These are phyloP conservation scores for Aspergillus sp. DNA, from an alignment of 2,329 filamentous ascomycete genomes.

Conservation along the genomic window DNA sequence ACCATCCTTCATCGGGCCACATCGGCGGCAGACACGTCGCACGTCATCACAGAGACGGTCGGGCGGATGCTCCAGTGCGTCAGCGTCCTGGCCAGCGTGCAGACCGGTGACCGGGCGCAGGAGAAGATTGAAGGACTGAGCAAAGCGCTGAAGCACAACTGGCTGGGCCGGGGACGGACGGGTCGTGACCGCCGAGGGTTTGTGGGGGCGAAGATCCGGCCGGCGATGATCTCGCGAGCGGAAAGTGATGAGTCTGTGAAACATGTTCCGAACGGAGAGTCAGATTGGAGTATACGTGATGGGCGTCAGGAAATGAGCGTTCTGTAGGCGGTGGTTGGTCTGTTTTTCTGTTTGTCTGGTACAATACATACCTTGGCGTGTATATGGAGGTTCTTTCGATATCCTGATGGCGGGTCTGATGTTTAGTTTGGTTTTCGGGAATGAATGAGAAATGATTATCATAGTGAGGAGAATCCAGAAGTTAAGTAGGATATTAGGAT, in stretches of 20 bases:
- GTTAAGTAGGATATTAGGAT: too few species aligned
- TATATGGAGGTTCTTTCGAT: not conserved
- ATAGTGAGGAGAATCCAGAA: too few species aligned
- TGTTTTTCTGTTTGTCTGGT: conserved; percentile 13
- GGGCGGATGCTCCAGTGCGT: conserved; percentile 96
- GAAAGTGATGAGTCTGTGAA: conserved; percentile 25
- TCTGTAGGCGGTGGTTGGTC: conserved; percentile 14
- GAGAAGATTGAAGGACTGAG: conserved; percentile 79
- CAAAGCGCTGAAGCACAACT: conserved; percentile 90
- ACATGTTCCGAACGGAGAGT: conserved; percentile 5
- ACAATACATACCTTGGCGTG: conserved; percentile 15
- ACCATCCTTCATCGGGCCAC: conserved; percentile 31
- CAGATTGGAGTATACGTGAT: conserved; percentile 17
- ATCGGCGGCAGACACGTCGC: conserved; percentile 46
- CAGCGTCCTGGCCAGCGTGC: conserved; percentile 78
- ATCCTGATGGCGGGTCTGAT: too few species aligned
- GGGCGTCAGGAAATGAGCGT: conserved; percentile 30
- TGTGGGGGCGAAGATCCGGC: conserved; percentile 63
- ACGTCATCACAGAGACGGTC: conserved; percentile 88
- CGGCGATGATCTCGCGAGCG: conserved; percentile 26
- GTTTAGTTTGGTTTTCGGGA: too few species aligned
- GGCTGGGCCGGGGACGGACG: conserved; percentile 85
- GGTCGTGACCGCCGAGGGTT: conserved; percentile 87
- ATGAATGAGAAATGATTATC: too few species aligned
- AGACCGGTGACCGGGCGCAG: conserved; percentile 69